Evolutionary conservation across 768 basidiomycete species (phyloP), one percentile per base, ranked within the genome.

Genomic region (Podaxis rugospora): DNA sequence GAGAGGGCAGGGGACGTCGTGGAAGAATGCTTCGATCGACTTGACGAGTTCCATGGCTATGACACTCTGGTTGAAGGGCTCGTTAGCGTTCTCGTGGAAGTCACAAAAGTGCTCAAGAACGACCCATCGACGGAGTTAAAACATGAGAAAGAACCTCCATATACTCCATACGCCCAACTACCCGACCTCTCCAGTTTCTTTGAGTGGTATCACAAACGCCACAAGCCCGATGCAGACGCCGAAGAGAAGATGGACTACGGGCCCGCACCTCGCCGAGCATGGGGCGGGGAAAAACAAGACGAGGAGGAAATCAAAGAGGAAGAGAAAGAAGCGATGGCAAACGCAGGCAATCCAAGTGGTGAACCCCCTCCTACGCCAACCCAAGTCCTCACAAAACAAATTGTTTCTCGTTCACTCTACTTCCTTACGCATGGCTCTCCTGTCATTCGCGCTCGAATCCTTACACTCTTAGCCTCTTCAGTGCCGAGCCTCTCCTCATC

Each of bases 21-120:
- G 9, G 96, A 97, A 72, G 95, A 97, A 71, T 95, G 96, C 63
- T 98, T 98, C 66, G 96, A 98, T 72, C 86, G 95, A 28, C 78
- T 98, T 18, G 97, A 98, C 67, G 94, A 97, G 64, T 98, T 85
- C 70, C 96, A 98, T 71, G 96, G 95, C 13, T 98, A 99, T 73
- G 85, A 87, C 21, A 70, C 87, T 27, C 75, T 98, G 21, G 92
- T 95, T 1, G 91, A 94, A 63, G 91, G 93, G 0, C 78, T 99
- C 2, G 78, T 98, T 25, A 92, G 92, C 50, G 95, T 97, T 6
- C 73, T 99, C 49, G 83, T 82, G 44, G 92, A 96, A 63, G 88
- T 99, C 10, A 82, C 97, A 57, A 85, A 85, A 55, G 90, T 88
- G 36, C 85, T 97, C 65, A 84, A 86, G 63, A 68, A 73, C 0